Evolutionary conservation across 768 basidiomycete species (phyloP).

Genomic region (Kockovaella imperatae): DNA sequence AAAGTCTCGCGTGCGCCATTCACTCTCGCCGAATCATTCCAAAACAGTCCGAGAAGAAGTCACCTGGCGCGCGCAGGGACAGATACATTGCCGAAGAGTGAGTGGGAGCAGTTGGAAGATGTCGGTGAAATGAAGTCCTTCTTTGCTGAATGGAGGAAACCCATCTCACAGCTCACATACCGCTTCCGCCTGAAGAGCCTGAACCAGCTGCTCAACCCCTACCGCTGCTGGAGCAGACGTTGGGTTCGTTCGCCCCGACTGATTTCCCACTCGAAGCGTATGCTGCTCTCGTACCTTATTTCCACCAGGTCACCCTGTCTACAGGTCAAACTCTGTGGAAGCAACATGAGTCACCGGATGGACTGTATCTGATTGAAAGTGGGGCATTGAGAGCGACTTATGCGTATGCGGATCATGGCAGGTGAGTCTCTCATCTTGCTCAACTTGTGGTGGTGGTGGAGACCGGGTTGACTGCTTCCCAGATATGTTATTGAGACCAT

Average conservation of each 20-base stretch:
- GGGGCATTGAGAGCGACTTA: conserved; percentile 81
- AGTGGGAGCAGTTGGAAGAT: too few species aligned
- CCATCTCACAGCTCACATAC: not conserved
- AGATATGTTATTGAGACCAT: too few species aligned
- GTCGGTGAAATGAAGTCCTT: too few species aligned
- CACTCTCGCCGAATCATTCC: conserved; percentile 50
- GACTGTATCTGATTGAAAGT: conserved; percentile 78
- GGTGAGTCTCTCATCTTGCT: conserved; percentile 62
- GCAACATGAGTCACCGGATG: conserved; percentile 68
- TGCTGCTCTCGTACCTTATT: conserved; percentile 60
- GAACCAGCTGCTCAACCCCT: conserved; percentile 54
- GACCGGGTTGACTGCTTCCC: too few species aligned
- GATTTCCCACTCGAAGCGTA: conserved; percentile 49
- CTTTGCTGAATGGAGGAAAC: not conserved
- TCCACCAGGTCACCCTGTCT: conserved; percentile 57
- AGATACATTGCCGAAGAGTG: conserved; percentile 48
- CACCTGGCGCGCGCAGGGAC: conserved; percentile 66
- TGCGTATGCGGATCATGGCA: conserved; percentile 61
- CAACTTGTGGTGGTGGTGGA: too few species aligned
- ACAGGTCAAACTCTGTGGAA: conserved; percentile 64
- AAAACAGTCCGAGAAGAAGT: conserved; percentile 59
- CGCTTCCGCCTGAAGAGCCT: conserved; percentile 5
- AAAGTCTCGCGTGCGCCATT: conserved; percentile 45
- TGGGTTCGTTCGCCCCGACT: conserved; percentile 57
- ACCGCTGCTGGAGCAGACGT: conserved; percentile 67